Conservation (phyloP, 1,284 basidiomycete species). For the Ceratobasidium sp. region DNA sequence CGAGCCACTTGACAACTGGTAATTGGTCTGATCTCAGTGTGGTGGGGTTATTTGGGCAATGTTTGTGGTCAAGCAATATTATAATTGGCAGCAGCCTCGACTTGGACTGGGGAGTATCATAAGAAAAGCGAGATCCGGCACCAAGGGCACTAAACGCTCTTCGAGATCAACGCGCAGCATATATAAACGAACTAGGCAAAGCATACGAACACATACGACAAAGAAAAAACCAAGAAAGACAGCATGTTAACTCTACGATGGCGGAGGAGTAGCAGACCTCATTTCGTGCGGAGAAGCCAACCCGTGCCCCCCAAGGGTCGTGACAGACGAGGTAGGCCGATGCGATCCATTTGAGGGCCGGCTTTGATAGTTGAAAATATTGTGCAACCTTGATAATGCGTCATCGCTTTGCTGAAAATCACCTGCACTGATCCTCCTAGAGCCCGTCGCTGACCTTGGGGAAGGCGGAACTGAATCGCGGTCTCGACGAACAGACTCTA, state of each 20-base stretch:
- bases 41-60: no score
- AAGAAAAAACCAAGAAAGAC: constrained; percentile 2
- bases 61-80: no score
- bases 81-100: no score
- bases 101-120: no score
- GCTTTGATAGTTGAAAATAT: constrained; percentile 76
- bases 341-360: constrained; percentile 17
- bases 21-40: no score
- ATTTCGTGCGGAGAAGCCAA: constrained; percentile 8
- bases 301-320: constrained; percentile 31
- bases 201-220: constrained; percentile 9
- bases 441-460: constrained; percentile 43
- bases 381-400: constrained; percentile 69
- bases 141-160: no score
- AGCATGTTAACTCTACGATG: constrained; percentile 19
- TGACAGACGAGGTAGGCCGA: constrained; percentile 28
- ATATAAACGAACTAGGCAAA: constrained; percentile 18
- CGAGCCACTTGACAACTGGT: no score
- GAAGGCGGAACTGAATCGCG: constrained; percentile 40
- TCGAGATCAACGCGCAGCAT: constrained; percentile 9
- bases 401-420: constrained; percentile 60
- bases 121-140: no score
- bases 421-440: constrained; percentile 44
- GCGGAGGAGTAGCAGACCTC: constrained; percentile 20
- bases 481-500: constrained; percentile 64